A percentile compares a stretch with the other conserved stretches of the same genome.
phyloP scores from a whole-genome alignment of 164 flowering plant species.

The Vitis riparia region DNA sequence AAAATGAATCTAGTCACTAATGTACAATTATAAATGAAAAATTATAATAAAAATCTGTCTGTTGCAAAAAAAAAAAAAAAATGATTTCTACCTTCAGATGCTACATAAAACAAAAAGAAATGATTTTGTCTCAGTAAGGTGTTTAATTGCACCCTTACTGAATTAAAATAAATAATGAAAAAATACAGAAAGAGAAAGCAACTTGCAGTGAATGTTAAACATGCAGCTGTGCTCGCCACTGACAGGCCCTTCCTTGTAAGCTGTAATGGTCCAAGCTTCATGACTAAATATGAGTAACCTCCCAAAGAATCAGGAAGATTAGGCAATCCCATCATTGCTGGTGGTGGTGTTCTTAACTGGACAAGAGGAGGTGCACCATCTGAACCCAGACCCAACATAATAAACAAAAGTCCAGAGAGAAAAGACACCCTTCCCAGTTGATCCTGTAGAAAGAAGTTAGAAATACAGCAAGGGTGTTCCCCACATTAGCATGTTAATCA shows the following conservation, averaged over 20 bases:
- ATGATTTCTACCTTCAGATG: too few species aligned
- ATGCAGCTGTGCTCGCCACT: conserved; percentile 85
- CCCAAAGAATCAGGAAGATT: conserved; percentile 57
- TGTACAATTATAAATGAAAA: too few species aligned
- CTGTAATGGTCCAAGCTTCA: conserved; percentile 84
- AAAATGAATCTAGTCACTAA: too few species aligned
- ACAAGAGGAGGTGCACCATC: conserved; percentile 78
- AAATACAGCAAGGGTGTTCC: conserved; percentile 21
- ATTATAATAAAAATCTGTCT: too few species aligned
- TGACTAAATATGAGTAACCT: conserved; percentile 74
- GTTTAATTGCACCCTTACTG: too few species aligned
- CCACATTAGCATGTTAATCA: conserved; percentile 27
- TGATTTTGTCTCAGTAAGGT: too few species aligned
- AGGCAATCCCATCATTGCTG: conserved; percentile 65
- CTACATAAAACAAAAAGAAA: too few species aligned
- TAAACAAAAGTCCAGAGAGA: conserved; percentile 74
- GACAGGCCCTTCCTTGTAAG: conserved; percentile 91
- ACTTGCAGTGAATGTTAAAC: conserved; percentile 84
- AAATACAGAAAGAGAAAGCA: neutral
- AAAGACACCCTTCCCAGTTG: conserved; percentile 89
- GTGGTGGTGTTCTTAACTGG: conserved; percentile 78
- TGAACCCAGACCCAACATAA: conserved; percentile 78
- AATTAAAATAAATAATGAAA: neutral
- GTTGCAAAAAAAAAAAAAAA: too few species aligned
- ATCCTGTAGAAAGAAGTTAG: conserved; percentile 55